These are phyloP conservation scores for Ogataea pini DNA, from an alignment of 805 yeast species.

Conservation along the genomic window DNA sequence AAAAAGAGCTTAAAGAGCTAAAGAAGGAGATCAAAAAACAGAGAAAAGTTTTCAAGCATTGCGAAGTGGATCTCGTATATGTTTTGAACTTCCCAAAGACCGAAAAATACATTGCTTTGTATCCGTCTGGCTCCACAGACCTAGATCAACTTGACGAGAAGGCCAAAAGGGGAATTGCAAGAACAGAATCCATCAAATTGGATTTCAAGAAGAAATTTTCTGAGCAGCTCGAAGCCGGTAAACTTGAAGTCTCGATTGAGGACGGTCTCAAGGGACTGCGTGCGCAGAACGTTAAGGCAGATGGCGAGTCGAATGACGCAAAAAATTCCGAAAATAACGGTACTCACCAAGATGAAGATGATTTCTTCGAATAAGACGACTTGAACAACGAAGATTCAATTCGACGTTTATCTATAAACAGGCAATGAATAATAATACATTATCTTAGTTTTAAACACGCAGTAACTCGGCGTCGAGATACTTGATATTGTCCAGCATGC, in stretches of 20 bases:
- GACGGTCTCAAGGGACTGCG: slow-evolving; percentile 37
- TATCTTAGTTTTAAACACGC: slow-evolving; percentile 5
- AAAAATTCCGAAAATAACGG: slow-evolving; percentile 8
- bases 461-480: slow-evolving; percentile 40
- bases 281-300: slow-evolving; percentile 4
- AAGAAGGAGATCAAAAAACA: slow-evolving; percentile 37
- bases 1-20: slow-evolving; percentile 26
- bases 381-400: no score
- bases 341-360: slow-evolving; percentile 29
- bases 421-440: not conserved
- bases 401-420: not conserved
- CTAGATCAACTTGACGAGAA: slow-evolving; percentile 35
- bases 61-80: slow-evolving; percentile 73
- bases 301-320: slow-evolving; percentile 12
- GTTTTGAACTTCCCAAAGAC: slow-evolving; percentile 75
- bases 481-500: slow-evolving; percentile 40
- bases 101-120: slow-evolving; percentile 77
- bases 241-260: slow-evolving; percentile 53
- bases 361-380: slow-evolving; percentile 34
- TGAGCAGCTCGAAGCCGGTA: slow-evolving; percentile 50
- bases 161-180: slow-evolving; percentile 45
- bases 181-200: slow-evolving; percentile 44
- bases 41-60: slow-evolving; percentile 52
- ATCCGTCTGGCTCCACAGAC: slow-evolving; percentile 45
- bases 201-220: slow-evolving; percentile 55